These are phyloP conservation scores for Candida incommunis DNA, from an alignment of 805 yeast genomes.

Conservation along the genomic window DNA sequence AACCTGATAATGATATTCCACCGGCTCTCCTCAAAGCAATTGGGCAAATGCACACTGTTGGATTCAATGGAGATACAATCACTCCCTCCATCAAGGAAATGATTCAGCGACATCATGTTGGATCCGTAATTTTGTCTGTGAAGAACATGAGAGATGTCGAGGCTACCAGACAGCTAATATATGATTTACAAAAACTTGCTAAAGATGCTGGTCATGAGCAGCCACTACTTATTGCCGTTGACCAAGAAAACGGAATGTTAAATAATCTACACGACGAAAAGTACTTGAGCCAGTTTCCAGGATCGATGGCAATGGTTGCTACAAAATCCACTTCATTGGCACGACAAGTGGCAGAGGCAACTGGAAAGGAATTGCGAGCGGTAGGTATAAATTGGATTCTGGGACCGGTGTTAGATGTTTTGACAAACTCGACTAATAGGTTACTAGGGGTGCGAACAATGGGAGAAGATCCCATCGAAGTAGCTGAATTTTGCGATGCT, in stretches of 20 bases:
- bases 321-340: slow-evolving; percentile 35
- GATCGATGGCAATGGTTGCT: slow-evolving; percentile 52
- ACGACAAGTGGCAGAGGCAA: slow-evolving; percentile 37
- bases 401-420: slow-evolving; percentile 52
- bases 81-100: slow-evolving; percentile 38
- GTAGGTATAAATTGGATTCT: slow-evolving; percentile 41
- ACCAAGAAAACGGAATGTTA: slow-evolving; percentile 53
- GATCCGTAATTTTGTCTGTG: slow-evolving; percentile 36
- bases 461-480: slow-evolving; percentile 48
- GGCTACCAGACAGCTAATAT: slow-evolving; percentile 35
- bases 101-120: slow-evolving; percentile 36
- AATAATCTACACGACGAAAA: slow-evolving; percentile 41
- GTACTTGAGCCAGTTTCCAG: slow-evolving; percentile 42
- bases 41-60: slow-evolving; percentile 46
- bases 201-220: slow-evolving; percentile 32
- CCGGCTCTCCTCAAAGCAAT: slow-evolving; percentile 11
- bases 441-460: slow-evolving; percentile 46
- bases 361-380: slow-evolving; percentile 37
- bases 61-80: slow-evolving; percentile 41
- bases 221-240: slow-evolving; percentile 44
- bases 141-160: slow-evolving; percentile 36
- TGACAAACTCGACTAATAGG: slow-evolving; percentile 40
- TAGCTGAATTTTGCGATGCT: slow-evolving; percentile 37
- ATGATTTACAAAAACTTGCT: slow-evolving; percentile 42
- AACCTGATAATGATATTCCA: neutral